These are phyloP conservation scores for Amauroascus verrucosus DNA, from an alignment of 2,329 filamentous ascomycete species.

Conservation along the genomic window DNA sequence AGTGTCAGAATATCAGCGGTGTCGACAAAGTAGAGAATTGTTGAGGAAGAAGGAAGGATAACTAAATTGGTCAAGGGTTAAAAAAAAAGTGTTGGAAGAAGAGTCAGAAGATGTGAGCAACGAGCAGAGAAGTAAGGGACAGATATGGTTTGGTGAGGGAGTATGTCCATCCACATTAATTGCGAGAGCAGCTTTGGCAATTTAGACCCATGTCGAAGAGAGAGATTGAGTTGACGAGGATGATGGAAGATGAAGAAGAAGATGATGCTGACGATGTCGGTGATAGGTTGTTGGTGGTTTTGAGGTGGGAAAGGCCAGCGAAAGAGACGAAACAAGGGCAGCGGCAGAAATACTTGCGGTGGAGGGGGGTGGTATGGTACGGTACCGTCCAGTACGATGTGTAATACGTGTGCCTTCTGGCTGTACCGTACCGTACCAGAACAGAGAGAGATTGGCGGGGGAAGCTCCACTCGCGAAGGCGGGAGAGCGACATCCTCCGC, in stretches of 20 bases:
- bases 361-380: slow-evolving; percentile 14
- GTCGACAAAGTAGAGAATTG: no score
- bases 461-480: background rate
- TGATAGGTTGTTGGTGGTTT: background rate
- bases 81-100: background rate
- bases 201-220: background rate
- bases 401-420: background rate
- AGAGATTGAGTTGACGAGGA: slow-evolving; percentile 1
- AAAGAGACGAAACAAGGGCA: background rate
- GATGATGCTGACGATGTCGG: no score
- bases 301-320: background rate
- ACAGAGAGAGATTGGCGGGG: background rate
- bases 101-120: slow-evolving; percentile 3
- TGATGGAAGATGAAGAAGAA: no score
- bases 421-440: background rate
- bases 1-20: background rate
- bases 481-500: background rate
- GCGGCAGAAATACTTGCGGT: no score
- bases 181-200: background rate
- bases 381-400: slow-evolving; percentile 3
- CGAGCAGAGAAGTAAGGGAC: background rate
- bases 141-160: background rate
- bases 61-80: no score
- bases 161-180: background rate
- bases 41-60: no score